These are phyloP conservation scores for Aspergillus fumigatus DNA, from an alignment of 2,329 filamentous ascomycete species.

Conservation along the genomic window DNA sequence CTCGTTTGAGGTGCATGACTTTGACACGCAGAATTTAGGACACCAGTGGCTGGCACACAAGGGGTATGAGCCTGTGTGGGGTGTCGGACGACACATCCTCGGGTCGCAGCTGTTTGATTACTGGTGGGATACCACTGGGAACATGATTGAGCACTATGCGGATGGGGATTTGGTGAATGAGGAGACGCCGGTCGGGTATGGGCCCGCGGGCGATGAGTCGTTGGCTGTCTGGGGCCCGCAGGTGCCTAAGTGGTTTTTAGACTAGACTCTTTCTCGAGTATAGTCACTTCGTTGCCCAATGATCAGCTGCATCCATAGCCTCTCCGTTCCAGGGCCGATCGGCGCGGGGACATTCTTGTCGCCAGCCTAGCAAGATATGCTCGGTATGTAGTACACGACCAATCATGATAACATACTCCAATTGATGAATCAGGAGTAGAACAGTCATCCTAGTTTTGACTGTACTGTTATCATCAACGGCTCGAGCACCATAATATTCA, in stretches of 20 bases:
- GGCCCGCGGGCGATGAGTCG: constrained; percentile 28
- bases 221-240: constrained; percentile 35
- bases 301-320: too few relatives aligned
- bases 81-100: constrained; percentile 14
- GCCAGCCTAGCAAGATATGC: too few relatives aligned
- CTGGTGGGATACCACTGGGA: constrained; percentile 13
- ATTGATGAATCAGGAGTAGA: too few relatives aligned
- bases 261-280: too few relatives aligned
- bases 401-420: too few relatives aligned
- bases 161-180: constrained; percentile 12
- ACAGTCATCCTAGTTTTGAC: too few relatives aligned
- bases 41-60: constrained; percentile 48
- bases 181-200: constrained; percentile 30
- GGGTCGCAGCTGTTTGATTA: constrained; percentile 17
- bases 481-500: neutral
- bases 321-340: too few relatives aligned
- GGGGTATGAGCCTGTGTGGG: constrained; percentile 29
- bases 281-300: too few relatives aligned
- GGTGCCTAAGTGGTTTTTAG: constrained; percentile 30
- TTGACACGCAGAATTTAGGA: constrained; percentile 49
- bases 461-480: too few relatives aligned
- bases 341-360: too few relatives aligned
- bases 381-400: too few relatives aligned
- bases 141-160: constrained; percentile 16
- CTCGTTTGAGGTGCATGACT: constrained; percentile 50